Evolutionary conservation across 176 grass and related monocot species (phyloP).

Genomic region (Dactylis glomerata): DNA sequence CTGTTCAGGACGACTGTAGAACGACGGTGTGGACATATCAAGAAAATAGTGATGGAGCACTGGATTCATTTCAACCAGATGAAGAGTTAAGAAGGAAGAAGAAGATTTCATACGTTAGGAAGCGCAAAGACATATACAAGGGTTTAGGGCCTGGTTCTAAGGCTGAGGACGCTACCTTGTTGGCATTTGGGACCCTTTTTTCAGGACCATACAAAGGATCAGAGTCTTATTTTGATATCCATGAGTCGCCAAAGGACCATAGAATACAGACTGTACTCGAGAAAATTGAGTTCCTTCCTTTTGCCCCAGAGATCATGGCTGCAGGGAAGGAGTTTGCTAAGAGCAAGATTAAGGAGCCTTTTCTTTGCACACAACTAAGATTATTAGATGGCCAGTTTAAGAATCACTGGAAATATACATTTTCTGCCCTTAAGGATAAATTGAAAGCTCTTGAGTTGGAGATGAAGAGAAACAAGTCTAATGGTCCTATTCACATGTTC

Average conservation of each 20-base stretch:
- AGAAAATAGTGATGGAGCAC: slow-evolving; percentile 42
- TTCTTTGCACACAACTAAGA: slow-evolving; percentile 85
- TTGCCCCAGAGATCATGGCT: slow-evolving; percentile 78
- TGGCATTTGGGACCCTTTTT: slow-evolving; percentile 95
- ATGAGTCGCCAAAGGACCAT: slow-evolving; percentile 59
- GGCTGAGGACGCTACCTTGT: slow-evolving; percentile 57
- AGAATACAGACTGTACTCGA: slow-evolving; percentile 54
- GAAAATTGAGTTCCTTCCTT: slow-evolving; percentile 77
- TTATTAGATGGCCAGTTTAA: slow-evolving; percentile 98
- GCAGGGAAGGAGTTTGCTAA: slow-evolving; percentile 67
- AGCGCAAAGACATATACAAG: slow-evolving; percentile 68
- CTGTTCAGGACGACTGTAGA: slow-evolving; percentile 79
- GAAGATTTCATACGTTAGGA: slow-evolving; percentile 69
- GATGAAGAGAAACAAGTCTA: slow-evolving; percentile 29
- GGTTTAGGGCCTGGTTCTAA: slow-evolving; percentile 72
- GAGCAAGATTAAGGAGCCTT: slow-evolving; percentile 68
- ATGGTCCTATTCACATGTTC: slow-evolving; percentile 62
- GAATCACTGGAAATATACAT: slow-evolving; percentile 92
- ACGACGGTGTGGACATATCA: slow-evolving; percentile 89
- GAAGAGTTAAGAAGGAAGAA: slow-evolving; percentile 73
- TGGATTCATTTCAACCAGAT: slow-evolving; percentile 91
- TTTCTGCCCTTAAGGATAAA: slow-evolving; percentile 81
- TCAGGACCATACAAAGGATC: slow-evolving; percentile 87
- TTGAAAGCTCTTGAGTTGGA: slow-evolving; percentile 48
- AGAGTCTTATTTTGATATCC: slow-evolving; percentile 82